Conservation (phyloP, 2,329 filamentous ascomycete species). For the Penicillium sp. region DNA sequence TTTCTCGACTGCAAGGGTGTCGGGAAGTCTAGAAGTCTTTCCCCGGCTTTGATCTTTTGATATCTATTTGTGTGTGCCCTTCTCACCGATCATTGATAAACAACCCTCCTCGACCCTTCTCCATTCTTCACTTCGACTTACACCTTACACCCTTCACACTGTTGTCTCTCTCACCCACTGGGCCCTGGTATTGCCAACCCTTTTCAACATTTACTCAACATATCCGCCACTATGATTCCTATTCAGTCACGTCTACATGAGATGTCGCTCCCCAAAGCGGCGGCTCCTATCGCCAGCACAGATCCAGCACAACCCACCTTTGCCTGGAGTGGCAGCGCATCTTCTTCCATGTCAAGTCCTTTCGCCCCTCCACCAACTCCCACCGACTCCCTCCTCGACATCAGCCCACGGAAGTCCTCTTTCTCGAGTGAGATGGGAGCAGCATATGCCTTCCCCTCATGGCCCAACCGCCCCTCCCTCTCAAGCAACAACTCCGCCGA, state of each 20-base stretch:
- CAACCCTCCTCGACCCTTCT: conserved; percentile 8
- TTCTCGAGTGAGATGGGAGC: conserved; percentile 43
- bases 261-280: conserved; percentile 25
- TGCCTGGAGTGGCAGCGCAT: conserved; percentile 27
- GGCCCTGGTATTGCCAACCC: conserved; percentile 7
- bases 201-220: not conserved
- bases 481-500: conserved; percentile 33
- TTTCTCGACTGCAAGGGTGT: conserved; percentile 27
- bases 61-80: conserved; percentile 6
- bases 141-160: not conserved
- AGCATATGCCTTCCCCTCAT: conserved; percentile 46
- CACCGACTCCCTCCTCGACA: conserved; percentile 41
- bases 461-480: conserved; percentile 45
- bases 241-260: conserved; percentile 25
- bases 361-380: conserved; percentile 43
- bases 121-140: conserved; percentile 3
- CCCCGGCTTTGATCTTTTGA: conserved; percentile 26
- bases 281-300: conserved; percentile 24
- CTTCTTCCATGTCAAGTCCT: conserved; percentile 34
- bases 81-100: conserved; percentile 24
- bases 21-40: conserved; percentile 29
- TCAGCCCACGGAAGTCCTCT: conserved; percentile 44
- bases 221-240: conserved; percentile 22
- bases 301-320: conserved; percentile 25
- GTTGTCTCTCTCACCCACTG: conserved; percentile 3